phyloP scores from a whole-genome alignment of 179 eudicot genomes.

The Spinacia oleracea region DNA sequence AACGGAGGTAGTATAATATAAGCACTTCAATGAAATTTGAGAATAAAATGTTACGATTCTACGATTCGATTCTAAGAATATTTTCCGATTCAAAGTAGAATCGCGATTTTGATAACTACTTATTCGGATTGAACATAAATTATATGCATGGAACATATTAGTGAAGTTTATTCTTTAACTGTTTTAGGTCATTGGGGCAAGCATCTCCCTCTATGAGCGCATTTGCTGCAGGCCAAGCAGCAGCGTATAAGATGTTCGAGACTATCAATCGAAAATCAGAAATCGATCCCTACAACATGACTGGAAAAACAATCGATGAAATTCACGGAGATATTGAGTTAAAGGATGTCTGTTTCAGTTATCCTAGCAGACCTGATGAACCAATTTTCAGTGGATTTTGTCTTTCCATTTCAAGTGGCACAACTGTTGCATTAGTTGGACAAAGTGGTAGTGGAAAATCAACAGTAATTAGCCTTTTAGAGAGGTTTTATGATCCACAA shows the following conservation, averaged over 20 bases:
- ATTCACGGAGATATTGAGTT: slow-evolving; percentile 30
- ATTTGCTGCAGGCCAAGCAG: slow-evolving; percentile 34
- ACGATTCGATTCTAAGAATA: no score
- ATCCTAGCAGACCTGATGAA: slow-evolving; percentile 28
- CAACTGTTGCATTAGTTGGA: slow-evolving; percentile 39
- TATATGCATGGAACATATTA: background rate
- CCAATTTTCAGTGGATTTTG: slow-evolving; percentile 28
- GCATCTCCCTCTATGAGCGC: slow-evolving; percentile 31
- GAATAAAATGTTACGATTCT: no score
- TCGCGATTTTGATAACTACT: no score
- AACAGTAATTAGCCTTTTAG: slow-evolving; percentile 35
- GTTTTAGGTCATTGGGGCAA: slow-evolving; percentile 30
- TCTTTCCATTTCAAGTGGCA: slow-evolving; percentile 26
- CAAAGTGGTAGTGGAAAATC: slow-evolving; percentile 44
- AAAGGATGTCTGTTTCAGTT: slow-evolving; percentile 22
- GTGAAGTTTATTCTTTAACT: background rate
- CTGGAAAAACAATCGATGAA: slow-evolving; percentile 23
- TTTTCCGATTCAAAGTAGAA: no score
- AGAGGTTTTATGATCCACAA: slow-evolving; percentile 34
- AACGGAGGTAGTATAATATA: no score
- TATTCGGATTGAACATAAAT: background rate
- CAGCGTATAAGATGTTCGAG: slow-evolving; percentile 33
- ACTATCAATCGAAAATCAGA: slow-evolving; percentile 29
- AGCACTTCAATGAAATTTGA: no score
- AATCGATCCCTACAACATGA: slow-evolving; percentile 30